A percentile compares a stretch with the other conserved stretches of the same genome.
These are phyloP conservation scores for Rhododendron vialii DNA, from an alignment of 148 eudicot genomes.

Conservation along the genomic window DNA sequence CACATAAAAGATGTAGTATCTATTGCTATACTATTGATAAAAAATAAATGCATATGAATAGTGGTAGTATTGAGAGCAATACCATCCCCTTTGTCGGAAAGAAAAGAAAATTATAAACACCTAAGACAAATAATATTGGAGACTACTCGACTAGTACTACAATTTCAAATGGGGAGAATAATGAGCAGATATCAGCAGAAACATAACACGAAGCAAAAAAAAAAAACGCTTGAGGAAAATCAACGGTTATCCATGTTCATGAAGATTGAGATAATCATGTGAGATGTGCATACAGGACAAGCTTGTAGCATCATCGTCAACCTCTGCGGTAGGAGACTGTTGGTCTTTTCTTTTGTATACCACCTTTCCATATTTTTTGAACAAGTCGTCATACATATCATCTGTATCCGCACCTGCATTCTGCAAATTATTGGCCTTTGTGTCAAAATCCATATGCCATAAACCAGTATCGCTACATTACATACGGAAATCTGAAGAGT, in stretches of 20 bases:
- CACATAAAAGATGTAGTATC: not conserved
- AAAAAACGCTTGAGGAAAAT: not conserved
- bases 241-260: not conserved
- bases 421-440: slow-evolving; percentile 42
- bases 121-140: not conserved
- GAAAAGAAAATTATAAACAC: not conserved
- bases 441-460: not conserved
- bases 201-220: not conserved
- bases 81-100: not conserved
- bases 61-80: not conserved
- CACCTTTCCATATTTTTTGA: slow-evolving; percentile 82
- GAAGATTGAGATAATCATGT: slow-evolving; percentile 2
- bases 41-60: not conserved
- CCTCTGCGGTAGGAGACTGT: slow-evolving; percentile 59
- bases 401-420: slow-evolving; percentile 81
- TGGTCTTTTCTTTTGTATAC: slow-evolving; percentile 68
- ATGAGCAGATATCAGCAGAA: not conserved
- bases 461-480: not conserved
- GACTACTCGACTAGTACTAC: not conserved
- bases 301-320: slow-evolving; percentile 96
- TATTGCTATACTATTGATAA: not conserved
- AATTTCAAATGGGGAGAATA: not conserved
- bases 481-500: not conserved
- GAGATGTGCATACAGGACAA: slow-evolving; percentile 69
- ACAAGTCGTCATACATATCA: slow-evolving; percentile 89